Evolutionary conservation across 495 filamentous ascomycete species (phyloP).

Genomic region (Parathielavia hyrcaniae): DNA sequence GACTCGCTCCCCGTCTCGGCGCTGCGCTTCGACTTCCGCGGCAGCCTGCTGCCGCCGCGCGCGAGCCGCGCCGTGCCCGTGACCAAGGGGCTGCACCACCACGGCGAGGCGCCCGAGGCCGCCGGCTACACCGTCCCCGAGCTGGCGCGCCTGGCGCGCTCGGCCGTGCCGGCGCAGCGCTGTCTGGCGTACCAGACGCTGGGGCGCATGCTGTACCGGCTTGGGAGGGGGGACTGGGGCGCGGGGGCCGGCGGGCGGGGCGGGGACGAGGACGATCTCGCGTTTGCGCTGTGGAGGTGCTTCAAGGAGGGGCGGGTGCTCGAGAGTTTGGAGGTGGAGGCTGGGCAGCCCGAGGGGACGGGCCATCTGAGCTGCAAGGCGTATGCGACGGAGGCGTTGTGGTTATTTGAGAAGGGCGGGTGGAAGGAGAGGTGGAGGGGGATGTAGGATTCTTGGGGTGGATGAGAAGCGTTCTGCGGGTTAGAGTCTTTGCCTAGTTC

Average conservation of each 20-base stretch:
- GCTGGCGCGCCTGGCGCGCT: slow-evolving; percentile 74
- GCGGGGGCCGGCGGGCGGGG: slow-evolving; percentile 47
- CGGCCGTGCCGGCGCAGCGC: slow-evolving; percentile 73
- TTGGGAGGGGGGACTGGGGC: slow-evolving; percentile 76
- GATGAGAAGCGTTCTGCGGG: neutral
- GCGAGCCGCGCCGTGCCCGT: slow-evolving; percentile 64
- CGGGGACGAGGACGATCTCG: slow-evolving; percentile 46
- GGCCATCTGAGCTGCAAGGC: slow-evolving; percentile 58
- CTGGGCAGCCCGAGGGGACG: slow-evolving; percentile 44
- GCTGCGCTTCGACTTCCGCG: slow-evolving; percentile 84
- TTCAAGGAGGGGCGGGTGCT: slow-evolving; percentile 73
- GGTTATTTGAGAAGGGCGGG: slow-evolving; percentile 83
- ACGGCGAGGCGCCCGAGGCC: slow-evolving; percentile 85
- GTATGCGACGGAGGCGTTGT: slow-evolving; percentile 85
- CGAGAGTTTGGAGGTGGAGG: slow-evolving; percentile 63
- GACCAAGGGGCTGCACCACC: slow-evolving; percentile 81
- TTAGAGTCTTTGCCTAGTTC: too few relatives aligned
- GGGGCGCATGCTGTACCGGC: slow-evolving; percentile 74
- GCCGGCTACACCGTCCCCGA: slow-evolving; percentile 93
- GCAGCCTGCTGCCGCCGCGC: slow-evolving; percentile 67
- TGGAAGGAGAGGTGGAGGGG: slow-evolving; percentile 45
- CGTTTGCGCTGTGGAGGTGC: slow-evolving; percentile 62
- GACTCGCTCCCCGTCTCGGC: slow-evolving; percentile 63
- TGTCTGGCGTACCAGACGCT: slow-evolving; percentile 90
- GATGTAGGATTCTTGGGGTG: slow-evolving; percentile 1